Percentiles rank a stretch among this genome's conserved stretches.
phyloP scores from a whole-genome alignment of 768 basidiomycete species.

The Leucocoprinus leucothites region DNA sequence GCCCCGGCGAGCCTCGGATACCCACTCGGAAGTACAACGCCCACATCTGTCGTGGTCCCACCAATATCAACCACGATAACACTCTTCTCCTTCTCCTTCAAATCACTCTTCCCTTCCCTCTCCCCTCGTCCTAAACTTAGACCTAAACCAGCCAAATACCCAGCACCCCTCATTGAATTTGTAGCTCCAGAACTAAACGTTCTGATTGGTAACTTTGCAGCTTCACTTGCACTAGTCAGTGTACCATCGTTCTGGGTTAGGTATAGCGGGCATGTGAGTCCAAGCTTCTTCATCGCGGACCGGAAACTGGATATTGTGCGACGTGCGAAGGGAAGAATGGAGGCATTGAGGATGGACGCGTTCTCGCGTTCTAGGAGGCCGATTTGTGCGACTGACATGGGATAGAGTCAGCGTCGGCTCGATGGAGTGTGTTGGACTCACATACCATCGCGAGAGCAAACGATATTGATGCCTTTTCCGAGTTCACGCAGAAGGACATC shows the following conservation, averaged over 20 bases:
- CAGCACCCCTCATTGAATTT: slow-evolving; percentile 69
- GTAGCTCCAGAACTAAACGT: slow-evolving; percentile 64
- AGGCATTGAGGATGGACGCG: slow-evolving; percentile 65
- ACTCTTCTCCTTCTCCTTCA: slow-evolving; percentile 18
- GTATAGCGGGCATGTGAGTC: slow-evolving; percentile 47
- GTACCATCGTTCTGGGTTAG: slow-evolving; percentile 63
- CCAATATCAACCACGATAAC: slow-evolving; percentile 62
- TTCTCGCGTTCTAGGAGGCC: slow-evolving; percentile 66
- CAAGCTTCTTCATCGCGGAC: slow-evolving; percentile 43
- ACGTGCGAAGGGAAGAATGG: slow-evolving; percentile 56
- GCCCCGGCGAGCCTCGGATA: slow-evolving; percentile 65
- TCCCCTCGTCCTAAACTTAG: too few relatives aligned
- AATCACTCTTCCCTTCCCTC: too few relatives aligned
- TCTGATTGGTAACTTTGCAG: slow-evolving; percentile 55
- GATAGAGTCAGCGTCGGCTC: background rate
- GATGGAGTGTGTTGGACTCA: background rate
- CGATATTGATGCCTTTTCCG: slow-evolving; percentile 41
- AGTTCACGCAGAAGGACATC: slow-evolving; percentile 27
- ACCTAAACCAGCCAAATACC: slow-evolving; percentile 42
- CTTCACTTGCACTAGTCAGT: slow-evolving; percentile 44
- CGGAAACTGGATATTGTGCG: slow-evolving; percentile 54
- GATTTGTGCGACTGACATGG: slow-evolving; percentile 45
- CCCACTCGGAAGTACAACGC: slow-evolving; percentile 55
- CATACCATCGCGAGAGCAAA: slow-evolving; percentile 47
- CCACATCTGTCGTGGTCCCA: slow-evolving; percentile 65